Evolutionary conservation across 345 rosid genomes (phyloP), one percentile per base, ranked within the genome.

Genomic region (Anacardium occidentale): DNA sequence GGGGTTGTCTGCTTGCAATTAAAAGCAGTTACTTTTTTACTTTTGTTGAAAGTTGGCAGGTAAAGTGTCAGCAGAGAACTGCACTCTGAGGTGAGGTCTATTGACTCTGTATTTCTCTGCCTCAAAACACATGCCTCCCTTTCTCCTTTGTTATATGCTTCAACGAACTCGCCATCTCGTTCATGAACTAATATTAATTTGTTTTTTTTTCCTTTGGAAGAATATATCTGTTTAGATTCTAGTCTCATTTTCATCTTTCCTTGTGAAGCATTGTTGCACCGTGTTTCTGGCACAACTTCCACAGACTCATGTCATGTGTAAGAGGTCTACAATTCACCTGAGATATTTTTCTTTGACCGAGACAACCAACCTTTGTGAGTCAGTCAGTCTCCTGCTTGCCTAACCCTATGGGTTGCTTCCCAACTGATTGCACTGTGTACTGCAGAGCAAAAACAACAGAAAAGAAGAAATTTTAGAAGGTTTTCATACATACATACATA

Each of bases 1-100:
- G 4, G 34, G 40, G 32, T 82, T 82, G 82, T 82, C 62, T 64
- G 70, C 7, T 77, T 66, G 83, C 68, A 64, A 76, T 48, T 57
- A 20, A 68, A 57, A 66, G 74, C 51, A 26, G 42, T 40, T 10
- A 12, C 34, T 29, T 44, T 45, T 13, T 25, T 20, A 13, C 50
- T 34, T n/a, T 58, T 18, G 29, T 37, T 58, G 17, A 64, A 72
- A 78, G 51, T 45, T 66, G 61, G 51, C 66, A 67, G 66, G 11
- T 1, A 55, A 75, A 7, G 50, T 7, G 54, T 71, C 75, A 68
- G 79, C 68, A 61, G 69, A 22, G 66, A 73, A 65, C 68, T 64
- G 79, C 75, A 81, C 70, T 68, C 73, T 66, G 77, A 61, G 65
- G 10, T 11, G 53, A 42, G 44, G 18, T 40, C 54, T 34, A 54